These are phyloP conservation scores for Monilinia polystroma DNA, from an alignment of 2,329 filamentous ascomycete species.

Conservation along the genomic window DNA sequence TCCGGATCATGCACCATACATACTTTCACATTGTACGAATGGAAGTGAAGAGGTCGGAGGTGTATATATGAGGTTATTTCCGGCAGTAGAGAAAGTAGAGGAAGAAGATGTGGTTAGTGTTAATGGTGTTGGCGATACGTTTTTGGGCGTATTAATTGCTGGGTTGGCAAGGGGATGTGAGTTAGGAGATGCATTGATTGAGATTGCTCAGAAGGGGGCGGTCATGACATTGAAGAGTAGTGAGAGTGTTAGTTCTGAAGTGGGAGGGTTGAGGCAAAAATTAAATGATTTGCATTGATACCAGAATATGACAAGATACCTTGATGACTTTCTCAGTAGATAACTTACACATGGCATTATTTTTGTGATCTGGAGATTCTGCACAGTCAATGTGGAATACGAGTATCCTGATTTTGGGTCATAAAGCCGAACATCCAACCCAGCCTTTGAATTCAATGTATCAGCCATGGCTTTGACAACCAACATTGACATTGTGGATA, in stretches of 20 bases:
- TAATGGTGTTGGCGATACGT: conserved; percentile 92
- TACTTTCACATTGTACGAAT: conserved; percentile 63
- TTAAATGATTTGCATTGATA: not conserved
- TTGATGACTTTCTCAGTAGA: not conserved
- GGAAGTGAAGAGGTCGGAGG: conserved; percentile 62
- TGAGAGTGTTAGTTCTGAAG: conserved; percentile 55
- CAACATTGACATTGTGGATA: no score
- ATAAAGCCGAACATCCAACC: no score
- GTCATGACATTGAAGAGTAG: conserved; percentile 72
- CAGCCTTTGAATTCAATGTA: no score
- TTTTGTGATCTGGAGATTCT: not conserved
- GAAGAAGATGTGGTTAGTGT: conserved; percentile 79
- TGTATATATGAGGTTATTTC: conserved; percentile 72
- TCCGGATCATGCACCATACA: conserved; percentile 63
- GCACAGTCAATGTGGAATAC: no score
- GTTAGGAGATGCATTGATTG: conserved; percentile 60
- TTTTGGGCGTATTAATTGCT: conserved; percentile 80
- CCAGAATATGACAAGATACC: not conserved
- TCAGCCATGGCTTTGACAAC: no score
- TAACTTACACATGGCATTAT: not conserved
- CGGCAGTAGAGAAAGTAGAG: conserved; percentile 62
- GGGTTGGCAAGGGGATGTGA: conserved; percentile 58
- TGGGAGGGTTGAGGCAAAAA: not conserved
- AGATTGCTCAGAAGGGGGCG: conserved; percentile 78
- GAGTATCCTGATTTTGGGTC: no score